Percentiles rank a stretch among this genome's conserved stretches.
These are phyloP conservation scores for Bruguiera hainesii DNA, from an alignment of 441 rosid species.

Conservation along the genomic window DNA sequence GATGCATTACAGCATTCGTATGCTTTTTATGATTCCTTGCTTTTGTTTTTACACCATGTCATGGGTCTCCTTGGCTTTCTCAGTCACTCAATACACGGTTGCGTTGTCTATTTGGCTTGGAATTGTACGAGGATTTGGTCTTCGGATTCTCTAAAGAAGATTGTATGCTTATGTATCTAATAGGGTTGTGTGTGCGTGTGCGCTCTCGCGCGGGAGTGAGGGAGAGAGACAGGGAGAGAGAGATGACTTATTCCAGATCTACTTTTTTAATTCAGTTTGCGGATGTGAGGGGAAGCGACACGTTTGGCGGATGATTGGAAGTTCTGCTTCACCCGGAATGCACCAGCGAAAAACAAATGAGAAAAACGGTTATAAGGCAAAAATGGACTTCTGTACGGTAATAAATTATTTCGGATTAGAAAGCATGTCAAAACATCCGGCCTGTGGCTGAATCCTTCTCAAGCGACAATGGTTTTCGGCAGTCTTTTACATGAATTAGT, in stretches of 20 bases:
- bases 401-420: not conserved
- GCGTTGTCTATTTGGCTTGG: too few relatives aligned
- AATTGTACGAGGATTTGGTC: too few relatives aligned
- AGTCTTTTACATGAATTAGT: not conserved
- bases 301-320: too few relatives aligned
- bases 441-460: not conserved
- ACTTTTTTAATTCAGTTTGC: too few relatives aligned
- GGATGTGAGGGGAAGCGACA: too few relatives aligned
- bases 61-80: not conserved
- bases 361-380: not conserved
- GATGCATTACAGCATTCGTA: not conserved
- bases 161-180: too few relatives aligned
- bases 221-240: too few relatives aligned
- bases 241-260: too few relatives aligned
- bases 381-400: not conserved
- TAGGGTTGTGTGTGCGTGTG: too few relatives aligned
- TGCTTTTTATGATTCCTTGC: constrained; percentile 3
- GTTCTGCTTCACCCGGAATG: too few relatives aligned
- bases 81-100: not conserved
- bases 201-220: too few relatives aligned
- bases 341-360: not conserved
- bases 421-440: not conserved
- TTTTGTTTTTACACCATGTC: constrained; percentile 13
- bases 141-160: too few relatives aligned
- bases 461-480: not conserved